phyloP scores from a whole-genome alignment of 2,329 filamentous ascomycete species.

The Diplodia seriata region DNA sequence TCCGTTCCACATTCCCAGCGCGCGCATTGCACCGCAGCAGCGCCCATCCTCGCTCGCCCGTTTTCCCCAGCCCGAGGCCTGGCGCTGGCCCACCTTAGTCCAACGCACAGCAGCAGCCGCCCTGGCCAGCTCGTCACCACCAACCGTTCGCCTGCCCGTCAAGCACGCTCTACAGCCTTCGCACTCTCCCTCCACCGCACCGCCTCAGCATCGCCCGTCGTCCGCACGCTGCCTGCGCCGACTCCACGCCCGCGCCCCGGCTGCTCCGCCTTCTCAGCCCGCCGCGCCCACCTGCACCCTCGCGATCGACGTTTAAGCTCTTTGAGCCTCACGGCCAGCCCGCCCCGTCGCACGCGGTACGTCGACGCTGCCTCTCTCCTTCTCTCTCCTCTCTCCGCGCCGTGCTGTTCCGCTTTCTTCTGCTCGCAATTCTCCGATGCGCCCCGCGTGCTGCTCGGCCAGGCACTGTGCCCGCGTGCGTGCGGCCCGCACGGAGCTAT shows the following conservation, averaged over 20 bases:
- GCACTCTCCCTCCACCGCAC: constrained; percentile 8
- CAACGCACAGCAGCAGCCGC: constrained; percentile 24
- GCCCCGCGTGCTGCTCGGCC: constrained; percentile 1
- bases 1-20: constrained; percentile 25
- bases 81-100: constrained; percentile 13
- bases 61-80: constrained; percentile 24
- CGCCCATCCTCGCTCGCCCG: not conserved
- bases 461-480: constrained; percentile 23
- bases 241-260: not conserved
- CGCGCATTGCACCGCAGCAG: constrained; percentile 17
- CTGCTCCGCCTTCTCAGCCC: constrained; percentile 9
- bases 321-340: constrained; percentile 31
- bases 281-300: constrained; percentile 20
- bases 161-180: constrained; percentile 11
- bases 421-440: constrained; percentile 24
- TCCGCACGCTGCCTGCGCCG: not conserved
- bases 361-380: constrained; percentile 12
- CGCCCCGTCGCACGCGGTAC: constrained; percentile 31
- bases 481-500: constrained; percentile 30
- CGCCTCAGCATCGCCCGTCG: not conserved
- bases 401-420: constrained; percentile 15
- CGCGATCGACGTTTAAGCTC: constrained; percentile 33
- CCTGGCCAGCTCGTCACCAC: constrained; percentile 24
- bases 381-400: not conserved
- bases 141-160: constrained; percentile 5